Conservation (phyloP, 345 rosid genomes). For the Psidium guajava region DNA sequence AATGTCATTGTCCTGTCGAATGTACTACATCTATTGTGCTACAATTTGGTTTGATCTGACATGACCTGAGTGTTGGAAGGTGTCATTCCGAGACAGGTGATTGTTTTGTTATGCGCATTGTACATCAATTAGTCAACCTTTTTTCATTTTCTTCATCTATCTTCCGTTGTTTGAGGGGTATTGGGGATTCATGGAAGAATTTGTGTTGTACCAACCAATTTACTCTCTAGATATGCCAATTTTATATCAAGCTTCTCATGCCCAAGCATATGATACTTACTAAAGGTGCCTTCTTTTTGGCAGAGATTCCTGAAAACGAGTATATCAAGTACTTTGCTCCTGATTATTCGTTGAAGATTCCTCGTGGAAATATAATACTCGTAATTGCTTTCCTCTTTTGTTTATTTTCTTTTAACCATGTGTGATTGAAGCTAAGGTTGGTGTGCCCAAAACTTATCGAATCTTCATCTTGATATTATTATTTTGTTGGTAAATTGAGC, state of each 20-base stretch:
- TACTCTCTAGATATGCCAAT: not conserved
- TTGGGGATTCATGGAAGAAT: not conserved
- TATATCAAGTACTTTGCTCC: slow-evolving; percentile 86
- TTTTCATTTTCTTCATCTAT: not conserved
- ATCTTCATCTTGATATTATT: not conserved
- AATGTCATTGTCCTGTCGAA: too few species aligned
- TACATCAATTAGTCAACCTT: not conserved
- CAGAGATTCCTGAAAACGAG: slow-evolving; percentile 92
- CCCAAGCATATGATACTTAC: not conserved
- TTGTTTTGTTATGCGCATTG: not conserved
- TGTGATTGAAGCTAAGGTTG: not conserved
- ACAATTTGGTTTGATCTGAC: not conserved
- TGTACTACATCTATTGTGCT: not conserved
- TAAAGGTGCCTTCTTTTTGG: slow-evolving; percentile 5
- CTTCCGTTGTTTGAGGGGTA: not conserved
- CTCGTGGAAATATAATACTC: slow-evolving; percentile 45
- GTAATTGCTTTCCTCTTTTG: slow-evolving; percentile 27
- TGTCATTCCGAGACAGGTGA: not conserved
- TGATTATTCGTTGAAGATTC: slow-evolving; percentile 72
- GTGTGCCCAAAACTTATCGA: not conserved
- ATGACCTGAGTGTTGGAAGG: not conserved
- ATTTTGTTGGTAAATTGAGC: slow-evolving; percentile 15
- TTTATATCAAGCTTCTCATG: not conserved
- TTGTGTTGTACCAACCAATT: not conserved
- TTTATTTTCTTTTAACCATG: not conserved